Conservation (phyloP, 2,329 filamentous ascomycete genomes). For the Fusarium praegraminearum region DNA sequence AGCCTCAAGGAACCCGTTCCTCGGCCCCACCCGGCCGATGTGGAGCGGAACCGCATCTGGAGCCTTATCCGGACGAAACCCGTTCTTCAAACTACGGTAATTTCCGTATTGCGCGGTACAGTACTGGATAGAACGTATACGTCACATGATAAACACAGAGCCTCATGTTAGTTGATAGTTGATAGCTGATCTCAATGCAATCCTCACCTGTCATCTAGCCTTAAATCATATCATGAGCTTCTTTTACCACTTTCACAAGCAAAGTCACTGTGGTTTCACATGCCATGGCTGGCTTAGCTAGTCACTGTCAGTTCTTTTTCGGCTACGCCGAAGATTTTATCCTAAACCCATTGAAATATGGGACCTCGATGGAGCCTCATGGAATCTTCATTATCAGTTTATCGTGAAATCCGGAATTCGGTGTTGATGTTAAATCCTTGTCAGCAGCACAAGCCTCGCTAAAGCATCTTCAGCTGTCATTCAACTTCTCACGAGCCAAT, state of each 20-base stretch:
- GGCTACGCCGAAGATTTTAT: slow-evolving; percentile 25
- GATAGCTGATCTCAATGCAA: not conserved
- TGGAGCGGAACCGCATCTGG: slow-evolving; percentile 9
- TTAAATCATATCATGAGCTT: slow-evolving; percentile 1
- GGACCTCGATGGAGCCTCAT: slow-evolving; percentile 11
- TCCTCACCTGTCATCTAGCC: not conserved
- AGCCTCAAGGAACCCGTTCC: slow-evolving; percentile 20
- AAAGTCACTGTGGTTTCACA: slow-evolving; percentile 2
- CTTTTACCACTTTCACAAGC: slow-evolving; percentile 7
- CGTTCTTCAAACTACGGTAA: not conserved
- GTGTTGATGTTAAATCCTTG: slow-evolving; percentile 15
- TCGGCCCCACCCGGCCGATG: slow-evolving; percentile 26
- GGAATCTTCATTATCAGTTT: slow-evolving; percentile 8
- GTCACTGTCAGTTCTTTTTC: slow-evolving; percentile 1
- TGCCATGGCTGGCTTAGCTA: not conserved
- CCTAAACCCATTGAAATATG: slow-evolving; percentile 12
- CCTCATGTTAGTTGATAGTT: not conserved
- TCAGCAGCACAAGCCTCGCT: slow-evolving; percentile 23
- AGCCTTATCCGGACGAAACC: not conserved
- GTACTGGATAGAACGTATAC: not conserved
- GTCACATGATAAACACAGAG: slow-evolving; percentile 8
- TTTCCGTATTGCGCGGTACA: not conserved
- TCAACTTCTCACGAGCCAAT: slow-evolving; percentile 8
- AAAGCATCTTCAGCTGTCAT: slow-evolving; percentile 27
- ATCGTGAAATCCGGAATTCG: slow-evolving; percentile 21